Evolutionary conservation across 768 basidiomycete genomes (phyloP), one percentile per base, ranked within the genome.

Genomic region (Kwoniella heveanensis): DNA sequence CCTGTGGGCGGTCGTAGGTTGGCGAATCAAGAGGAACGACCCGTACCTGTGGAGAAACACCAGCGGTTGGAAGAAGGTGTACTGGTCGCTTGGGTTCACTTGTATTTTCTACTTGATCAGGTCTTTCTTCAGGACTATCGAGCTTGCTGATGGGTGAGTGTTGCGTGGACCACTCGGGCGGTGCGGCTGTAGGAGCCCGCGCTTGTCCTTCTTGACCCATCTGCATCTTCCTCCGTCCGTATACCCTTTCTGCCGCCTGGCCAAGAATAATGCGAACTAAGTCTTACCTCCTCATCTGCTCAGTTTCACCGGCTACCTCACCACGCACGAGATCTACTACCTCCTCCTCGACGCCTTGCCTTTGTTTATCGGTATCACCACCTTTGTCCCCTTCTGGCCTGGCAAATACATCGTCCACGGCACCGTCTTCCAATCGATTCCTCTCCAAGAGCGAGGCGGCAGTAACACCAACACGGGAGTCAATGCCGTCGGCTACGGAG

Each of bases 21-120:
- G 51, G 46, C 36, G 76, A 56, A 66, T 68, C 9, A 60, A 67
- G 21, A 65, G 54, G 36, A 56, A 67, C 4, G 74, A 77, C 57
- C 47, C 64, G 9, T 67, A 47, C 4, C 55, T 79, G 17, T 77
- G 74, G 72, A 57, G 56, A 24, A 55, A 57, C 30, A n/a, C 26
- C 19, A 32, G 32, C 32, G 70, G 76, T 9, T 79, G 77, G 77
- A 77, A 74, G 58, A 69, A 72, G 8, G 58, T 79, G 0, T 72
- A 74, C 58, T 73, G 55, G 54, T 76, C 77, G 12, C 37, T 79
- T 10, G 76, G 76, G 3, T 77, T 73, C 65, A 77, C 76, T 37
- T 77, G 74, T 64, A 71, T 77, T 54, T 70, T 71, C 52, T 77
- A 77, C 58, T 51, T 77, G 65, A 71, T 76, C 30, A 70, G 77